Percentiles rank a stretch among this genome's conserved stretches.
phyloP scores from a whole-genome alignment of 2,329 filamentous ascomycete genomes.

The Arthrobotrys iridis region DNA sequence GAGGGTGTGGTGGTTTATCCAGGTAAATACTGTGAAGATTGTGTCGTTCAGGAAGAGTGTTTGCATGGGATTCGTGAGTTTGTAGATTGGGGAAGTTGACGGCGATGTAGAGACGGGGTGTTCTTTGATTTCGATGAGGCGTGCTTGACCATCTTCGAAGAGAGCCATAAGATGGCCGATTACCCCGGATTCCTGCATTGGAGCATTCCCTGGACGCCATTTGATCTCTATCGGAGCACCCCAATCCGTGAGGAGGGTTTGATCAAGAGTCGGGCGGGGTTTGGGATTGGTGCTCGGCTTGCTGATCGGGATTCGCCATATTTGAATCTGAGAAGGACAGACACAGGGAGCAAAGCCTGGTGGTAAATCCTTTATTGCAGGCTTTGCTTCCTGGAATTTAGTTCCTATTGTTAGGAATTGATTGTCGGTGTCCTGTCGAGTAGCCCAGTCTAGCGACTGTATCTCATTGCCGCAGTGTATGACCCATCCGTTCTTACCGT shows the following conservation, averaged over 20 bases:
- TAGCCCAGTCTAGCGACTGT: constrained; percentile 47
- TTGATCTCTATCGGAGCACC: constrained; percentile 64
- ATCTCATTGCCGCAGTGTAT: constrained; percentile 46
- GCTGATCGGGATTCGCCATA: constrained; percentile 64
- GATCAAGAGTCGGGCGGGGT: constrained; percentile 62
- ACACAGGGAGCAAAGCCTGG: constrained; percentile 63
- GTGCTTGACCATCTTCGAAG: constrained; percentile 64
- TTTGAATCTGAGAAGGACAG: constrained; percentile 64
- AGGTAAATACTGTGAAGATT: constrained; percentile 62
- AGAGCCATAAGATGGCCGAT: constrained; percentile 65
- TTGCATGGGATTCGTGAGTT: constrained; percentile 63
- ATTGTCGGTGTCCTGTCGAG: constrained; percentile 13
- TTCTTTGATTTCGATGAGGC: constrained; percentile 60
- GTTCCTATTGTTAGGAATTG: constrained; percentile 56
- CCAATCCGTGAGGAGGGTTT: constrained; percentile 65
- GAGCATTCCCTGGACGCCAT: constrained; percentile 63
- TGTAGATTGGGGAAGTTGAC: constrained; percentile 60
- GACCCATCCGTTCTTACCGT: constrained; percentile 47
- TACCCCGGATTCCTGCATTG: constrained; percentile 52
- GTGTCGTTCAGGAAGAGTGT: constrained; percentile 38
- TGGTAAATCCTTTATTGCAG: constrained; percentile 53
- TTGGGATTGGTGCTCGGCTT: constrained; percentile 57
- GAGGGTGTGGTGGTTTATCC: constrained; percentile 64
- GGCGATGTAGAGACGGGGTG: constrained; percentile 60
- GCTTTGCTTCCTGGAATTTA: constrained; percentile 48